Base-by-base conservation (phyloP, 495 filamentous ascomycete species). In the Aspergillus diversus region DNA sequence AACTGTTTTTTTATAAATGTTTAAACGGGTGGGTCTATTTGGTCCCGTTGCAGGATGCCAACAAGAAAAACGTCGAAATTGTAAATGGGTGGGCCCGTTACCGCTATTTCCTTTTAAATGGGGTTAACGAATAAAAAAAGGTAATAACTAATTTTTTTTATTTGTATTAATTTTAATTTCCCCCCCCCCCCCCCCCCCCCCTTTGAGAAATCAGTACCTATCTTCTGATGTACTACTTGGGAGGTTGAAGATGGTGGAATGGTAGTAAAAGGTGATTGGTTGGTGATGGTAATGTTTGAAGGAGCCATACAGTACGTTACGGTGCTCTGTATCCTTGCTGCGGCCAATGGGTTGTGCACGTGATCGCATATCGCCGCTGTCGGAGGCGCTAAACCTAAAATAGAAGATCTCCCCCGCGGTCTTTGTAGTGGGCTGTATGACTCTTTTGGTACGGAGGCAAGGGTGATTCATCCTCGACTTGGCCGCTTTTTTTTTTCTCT, bases 311-410 rank as follows among this genome's bases (percentile, higher is more conserved):
- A 13, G 16, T 13, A 50, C 21, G n/a, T 13, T 50, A 17, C 21
- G 15, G 11, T 50, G 21, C 47, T 8, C 4, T 43, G 11, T 43
- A 43, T 15, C 11, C 7, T 11, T 43, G 4, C n/a, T 50, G 32
- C 34, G 39, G 42, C 34, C 55, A 52, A 60, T 17, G 12, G 33
- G 7, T 52, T 2, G 16, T 9, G n/a, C 69, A 73, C 73, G 66
- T 68, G 72, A 67, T 59, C 8, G 4, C 13, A 3, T 11, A 13
- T 51, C 59, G 66, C 72, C 72, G 73, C 66, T 71, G 59, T 75
- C 73, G 73, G 73, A 72, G 66, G 17, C 64, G 50, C 73, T 73
- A 75, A 53, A 42, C 66, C 61, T 42, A 54, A 59, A 51, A 27
- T 4, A 27, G 11, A 48, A 34, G 58, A 31, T 6, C 8, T 16